Evolutionary conservation across 2,329 filamentous ascomycete species (phyloP).

Genomic region (Chrysosporium keratinophilum): DNA sequence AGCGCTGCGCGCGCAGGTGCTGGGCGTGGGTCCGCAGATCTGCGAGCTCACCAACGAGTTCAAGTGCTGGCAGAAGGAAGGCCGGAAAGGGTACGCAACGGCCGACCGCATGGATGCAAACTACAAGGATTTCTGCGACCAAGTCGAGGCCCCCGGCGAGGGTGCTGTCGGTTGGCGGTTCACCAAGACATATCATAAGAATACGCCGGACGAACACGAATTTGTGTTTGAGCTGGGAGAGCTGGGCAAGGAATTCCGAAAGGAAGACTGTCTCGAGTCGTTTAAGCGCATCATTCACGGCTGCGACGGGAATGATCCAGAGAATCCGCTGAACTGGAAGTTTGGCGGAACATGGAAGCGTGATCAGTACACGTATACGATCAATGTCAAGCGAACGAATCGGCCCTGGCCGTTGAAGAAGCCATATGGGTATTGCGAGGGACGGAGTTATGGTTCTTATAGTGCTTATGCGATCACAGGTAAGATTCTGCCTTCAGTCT

Average conservation of each 20-base stretch:
- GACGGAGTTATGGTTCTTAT: slow-evolving; percentile 18
- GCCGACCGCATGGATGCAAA: slow-evolving; percentile 19
- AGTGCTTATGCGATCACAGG: slow-evolving; percentile 18
- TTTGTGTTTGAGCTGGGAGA: slow-evolving; percentile 17
- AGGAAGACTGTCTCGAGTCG: slow-evolving; percentile 14
- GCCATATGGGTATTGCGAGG: slow-evolving; percentile 18
- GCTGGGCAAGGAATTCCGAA: slow-evolving; percentile 9
- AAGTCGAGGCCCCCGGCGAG: slow-evolving; percentile 15
- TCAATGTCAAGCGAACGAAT: slow-evolving; percentile 18
- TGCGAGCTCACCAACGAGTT: slow-evolving; percentile 18
- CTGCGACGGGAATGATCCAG: slow-evolving; percentile 22
- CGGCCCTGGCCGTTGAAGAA: slow-evolving; percentile 22
- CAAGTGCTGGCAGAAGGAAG: slow-evolving; percentile 20
- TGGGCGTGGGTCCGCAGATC: slow-evolving; percentile 14
- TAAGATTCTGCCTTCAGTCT: background rate
- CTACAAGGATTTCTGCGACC: slow-evolving; percentile 25
- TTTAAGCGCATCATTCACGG: slow-evolving; percentile 21
- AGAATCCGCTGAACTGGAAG: slow-evolving; percentile 28
- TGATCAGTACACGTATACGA: slow-evolving; percentile 22
- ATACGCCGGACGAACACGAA: slow-evolving; percentile 23
- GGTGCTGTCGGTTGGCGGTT: slow-evolving; percentile 18
- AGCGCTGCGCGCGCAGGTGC: slow-evolving; percentile 17
- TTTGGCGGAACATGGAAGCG: slow-evolving; percentile 20
- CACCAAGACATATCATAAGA: slow-evolving; percentile 20
- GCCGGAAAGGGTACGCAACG: slow-evolving; percentile 11